Evolutionary conservation across 2,329 filamentous ascomycete genomes (phyloP), one percentile per base, ranked within the genome.

Genomic region (Scopulariopsis brevicaulis): DNA sequence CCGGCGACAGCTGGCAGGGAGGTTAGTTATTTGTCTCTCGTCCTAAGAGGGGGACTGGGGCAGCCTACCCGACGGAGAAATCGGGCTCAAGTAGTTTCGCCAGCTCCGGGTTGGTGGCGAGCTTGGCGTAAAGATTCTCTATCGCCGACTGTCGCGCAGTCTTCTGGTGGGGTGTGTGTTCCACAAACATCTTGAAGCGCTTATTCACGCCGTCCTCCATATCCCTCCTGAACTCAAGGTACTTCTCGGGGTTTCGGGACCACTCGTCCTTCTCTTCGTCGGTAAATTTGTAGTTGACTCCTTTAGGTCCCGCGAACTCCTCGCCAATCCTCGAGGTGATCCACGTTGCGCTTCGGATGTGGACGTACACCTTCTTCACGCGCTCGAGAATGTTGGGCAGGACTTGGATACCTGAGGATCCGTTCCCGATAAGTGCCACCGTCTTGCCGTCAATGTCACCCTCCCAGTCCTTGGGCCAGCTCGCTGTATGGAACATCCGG

Each of bases 391-490:
- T 72, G 43, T 72, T 70, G 2, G 78, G 74, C 4, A 80, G 63
- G 22, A 82, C 70, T 60, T 82, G 79, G 7, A 81, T 72, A 0
- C 77, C 78, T 1, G 77, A 78, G 20, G 78, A 72, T 2, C 78
- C 78, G 53, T 79, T 82, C 10, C 79, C 79, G 54, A 83, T 79
- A 8, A 82, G 70, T 1, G 74, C 77, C 5, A 82, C 73, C 0
- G 69, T 72, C 64, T 81, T 82, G 59, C 70, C 73, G 11, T 70
- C 63, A 53, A 74, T 71, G 56, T 79, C 73, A n/a, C n/a, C n/a
- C n/a, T n/a, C n/a, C 40, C 80, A 75, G 22, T 70, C 64, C 46
- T 73, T 66, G 1, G 77, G 77, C 77, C 79, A 82, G 46, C 67
- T 68, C 2, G 78, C 78, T 10, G 74, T 79, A 62, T 82, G 78